These are phyloP conservation scores for Neurospora sp. DNA, from an alignment of 495 filamentous ascomycete species.

Conservation along the genomic window DNA sequence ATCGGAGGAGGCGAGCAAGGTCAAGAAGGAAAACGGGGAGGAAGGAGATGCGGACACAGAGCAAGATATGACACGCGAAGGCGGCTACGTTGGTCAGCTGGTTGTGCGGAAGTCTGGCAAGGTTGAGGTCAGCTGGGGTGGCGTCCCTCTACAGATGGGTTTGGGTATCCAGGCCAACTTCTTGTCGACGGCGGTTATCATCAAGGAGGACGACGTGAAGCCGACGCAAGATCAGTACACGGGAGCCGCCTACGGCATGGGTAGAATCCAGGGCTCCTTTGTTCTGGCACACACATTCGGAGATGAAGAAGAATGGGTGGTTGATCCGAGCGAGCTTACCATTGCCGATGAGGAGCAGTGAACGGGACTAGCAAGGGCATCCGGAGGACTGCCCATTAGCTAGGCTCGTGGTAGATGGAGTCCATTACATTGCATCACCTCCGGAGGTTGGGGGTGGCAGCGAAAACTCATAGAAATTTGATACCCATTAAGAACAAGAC, in stretches of 20 bases:
- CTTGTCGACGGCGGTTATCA: conserved; percentile 33
- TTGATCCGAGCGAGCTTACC: conserved; percentile 16
- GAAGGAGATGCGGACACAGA: conserved; percentile 5
- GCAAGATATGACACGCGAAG: conserved; percentile 13
- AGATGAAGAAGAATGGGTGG: conserved; percentile 35
- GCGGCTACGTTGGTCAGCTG: conserved; percentile 48
- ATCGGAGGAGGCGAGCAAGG: conserved; percentile 12
- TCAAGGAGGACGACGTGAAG: conserved; percentile 33
- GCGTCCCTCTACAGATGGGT: conserved; percentile 36
- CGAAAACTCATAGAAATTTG: neutral
- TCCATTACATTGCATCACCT: neutral
- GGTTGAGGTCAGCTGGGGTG: conserved; percentile 52
- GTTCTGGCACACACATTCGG: conserved; percentile 43
- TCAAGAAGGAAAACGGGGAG: conserved; percentile 14
- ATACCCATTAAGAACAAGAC: neutral
- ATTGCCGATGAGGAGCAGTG: conserved; percentile 6
- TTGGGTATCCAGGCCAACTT: conserved; percentile 33
- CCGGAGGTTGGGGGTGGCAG: neutral
- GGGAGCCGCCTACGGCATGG: conserved; percentile 44
- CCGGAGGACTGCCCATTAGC: neutral
- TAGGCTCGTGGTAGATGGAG: neutral
- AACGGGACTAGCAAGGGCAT: neutral
- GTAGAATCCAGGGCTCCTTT: conserved; percentile 48
- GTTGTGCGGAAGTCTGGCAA: conserved; percentile 49
- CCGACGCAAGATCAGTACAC: conserved; percentile 17